phyloP scores from a whole-genome alignment of 805 yeast genomes.

The Candida bentonensis region DNA sequence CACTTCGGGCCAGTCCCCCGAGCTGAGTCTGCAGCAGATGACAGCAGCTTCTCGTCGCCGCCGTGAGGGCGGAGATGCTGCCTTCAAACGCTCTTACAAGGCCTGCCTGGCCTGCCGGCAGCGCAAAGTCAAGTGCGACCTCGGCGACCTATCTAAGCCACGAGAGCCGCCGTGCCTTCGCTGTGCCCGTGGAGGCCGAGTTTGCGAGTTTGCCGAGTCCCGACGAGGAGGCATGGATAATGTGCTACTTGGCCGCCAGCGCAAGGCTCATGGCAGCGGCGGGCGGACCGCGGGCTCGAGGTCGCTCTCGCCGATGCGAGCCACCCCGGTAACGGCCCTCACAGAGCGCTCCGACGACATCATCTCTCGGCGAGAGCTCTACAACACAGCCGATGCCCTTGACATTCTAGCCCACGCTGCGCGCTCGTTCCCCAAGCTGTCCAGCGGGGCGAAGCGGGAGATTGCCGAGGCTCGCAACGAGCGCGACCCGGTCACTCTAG shows the following conservation, averaged over 20 bases:
- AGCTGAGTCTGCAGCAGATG: too few species aligned
- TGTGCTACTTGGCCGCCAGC: constrained; percentile 21
- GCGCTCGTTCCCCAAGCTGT: constrained; percentile 21
- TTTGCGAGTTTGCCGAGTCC: constrained; percentile 57
- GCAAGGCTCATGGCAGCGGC: constrained; percentile 4
- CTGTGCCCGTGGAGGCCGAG: constrained; percentile 68
- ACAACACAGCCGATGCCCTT: constrained; percentile 26
- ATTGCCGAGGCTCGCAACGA: neutral
- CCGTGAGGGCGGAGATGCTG: neutral
- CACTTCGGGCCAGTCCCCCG: too few species aligned
- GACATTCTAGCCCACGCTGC: constrained; percentile 26
- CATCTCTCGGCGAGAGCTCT: constrained; percentile 17
- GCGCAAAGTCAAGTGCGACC: constrained; percentile 74
- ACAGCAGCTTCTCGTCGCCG: neutral
- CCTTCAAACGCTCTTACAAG: constrained; percentile 53
- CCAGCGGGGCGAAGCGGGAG: neutral
- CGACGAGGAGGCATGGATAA: constrained; percentile 37
- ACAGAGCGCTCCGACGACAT: constrained; percentile 1
- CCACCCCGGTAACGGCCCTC: neutral
- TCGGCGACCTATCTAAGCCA: constrained; percentile 64
- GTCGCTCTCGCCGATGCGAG: too few species aligned
- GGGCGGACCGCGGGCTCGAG: neutral
- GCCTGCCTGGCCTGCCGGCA: constrained; percentile 82
- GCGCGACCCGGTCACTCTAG: neutral
- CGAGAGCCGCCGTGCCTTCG: constrained; percentile 72